A percentile compares a stretch with the other conserved stretches of the same genome.
These are phyloP conservation scores for Scheffersomyces lignosus DNA, from an alignment of 805 yeast species.

Conservation along the genomic window DNA sequence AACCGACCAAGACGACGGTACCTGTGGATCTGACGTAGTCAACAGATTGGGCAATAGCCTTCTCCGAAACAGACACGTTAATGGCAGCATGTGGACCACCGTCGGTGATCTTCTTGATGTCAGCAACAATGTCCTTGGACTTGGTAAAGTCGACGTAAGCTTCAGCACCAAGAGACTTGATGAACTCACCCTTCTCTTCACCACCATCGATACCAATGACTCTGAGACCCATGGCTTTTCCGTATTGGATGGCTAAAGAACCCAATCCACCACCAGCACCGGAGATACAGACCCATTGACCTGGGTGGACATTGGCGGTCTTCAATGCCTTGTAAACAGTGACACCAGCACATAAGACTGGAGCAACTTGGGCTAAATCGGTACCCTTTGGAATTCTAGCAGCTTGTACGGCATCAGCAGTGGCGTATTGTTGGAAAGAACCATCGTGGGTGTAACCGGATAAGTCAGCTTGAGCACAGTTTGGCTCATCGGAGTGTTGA, in stretches of 20 bases:
- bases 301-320: constrained; percentile 56
- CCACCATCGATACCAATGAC: constrained; percentile 77
- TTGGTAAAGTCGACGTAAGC: constrained; percentile 29
- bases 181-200: constrained; percentile 55
- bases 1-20: constrained; percentile 45
- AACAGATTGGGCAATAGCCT: constrained; percentile 56
- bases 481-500: constrained; percentile 44
- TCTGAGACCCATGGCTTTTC: constrained; percentile 69
- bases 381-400: constrained; percentile 57
- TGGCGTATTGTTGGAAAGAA: constrained; percentile 66
- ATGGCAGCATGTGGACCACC: constrained; percentile 80
- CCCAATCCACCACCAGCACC: constrained; percentile 88
- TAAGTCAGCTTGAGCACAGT: constrained; percentile 65
- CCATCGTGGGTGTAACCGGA: constrained; percentile 76
- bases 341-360: constrained; percentile 67
- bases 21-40: constrained; percentile 41
- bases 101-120: constrained; percentile 54
- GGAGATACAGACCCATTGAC: constrained; percentile 73
- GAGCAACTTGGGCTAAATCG: constrained; percentile 57
- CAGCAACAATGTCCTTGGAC: constrained; percentile 55
- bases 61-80: constrained; percentile 72
- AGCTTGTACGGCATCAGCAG: constrained; percentile 65
- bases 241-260: constrained; percentile 72
- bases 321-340: constrained; percentile 69
- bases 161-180: constrained; percentile 26